Evolutionary conservation across 768 basidiomycete genomes (phyloP), one percentile per base, ranked within the genome.

Genomic region (Boletus sp.): DNA sequence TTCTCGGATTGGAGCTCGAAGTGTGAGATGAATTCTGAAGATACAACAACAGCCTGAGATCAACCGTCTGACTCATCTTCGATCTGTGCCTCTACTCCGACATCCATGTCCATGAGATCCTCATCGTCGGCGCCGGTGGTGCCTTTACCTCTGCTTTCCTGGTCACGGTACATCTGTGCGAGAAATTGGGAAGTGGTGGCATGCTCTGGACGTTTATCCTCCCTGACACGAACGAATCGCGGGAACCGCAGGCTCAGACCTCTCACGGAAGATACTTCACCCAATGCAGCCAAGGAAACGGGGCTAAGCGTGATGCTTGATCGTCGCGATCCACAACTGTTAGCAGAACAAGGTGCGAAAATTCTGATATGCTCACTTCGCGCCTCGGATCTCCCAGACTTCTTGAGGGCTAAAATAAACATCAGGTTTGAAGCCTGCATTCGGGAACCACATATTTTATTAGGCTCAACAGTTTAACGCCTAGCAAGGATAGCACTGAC

Each of bases 211-310:
- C 65, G 64, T 71, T 93, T 94, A 72, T 95, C 94, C 10, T 86
- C 84, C 28, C 90, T 77, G 7, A 83, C 65, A 56, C 78, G 82
- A 54, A 95, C 78, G 73, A 95, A 96, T 36, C 94, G 80, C 41
- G 94, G 94, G 71, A 97, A 97, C 12, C 94, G 86, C 12, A 96
- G 71, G 63, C 89, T 90, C 32, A 95, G 76, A 5, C 94, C 94
- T 29, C 87, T 78, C 33, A 46, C 35, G 8, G 77, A 77, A 7
- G 84, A 81, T 5, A 85, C 76, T 20, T 86, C 67, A 7, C 86
- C 85, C 52, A 80, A 76, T 0, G 90, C 93, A 17, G 93, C 93
- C 6, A 87, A 73, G 24, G 93, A 95, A 15, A 93, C 84, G 0
- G 93, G 94, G 44, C 92, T 93, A 58, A 92, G 73, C 3, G 93